Base-by-base conservation (phyloP, 805 yeast species). In the Hagleromyces aurorensis region DNA sequence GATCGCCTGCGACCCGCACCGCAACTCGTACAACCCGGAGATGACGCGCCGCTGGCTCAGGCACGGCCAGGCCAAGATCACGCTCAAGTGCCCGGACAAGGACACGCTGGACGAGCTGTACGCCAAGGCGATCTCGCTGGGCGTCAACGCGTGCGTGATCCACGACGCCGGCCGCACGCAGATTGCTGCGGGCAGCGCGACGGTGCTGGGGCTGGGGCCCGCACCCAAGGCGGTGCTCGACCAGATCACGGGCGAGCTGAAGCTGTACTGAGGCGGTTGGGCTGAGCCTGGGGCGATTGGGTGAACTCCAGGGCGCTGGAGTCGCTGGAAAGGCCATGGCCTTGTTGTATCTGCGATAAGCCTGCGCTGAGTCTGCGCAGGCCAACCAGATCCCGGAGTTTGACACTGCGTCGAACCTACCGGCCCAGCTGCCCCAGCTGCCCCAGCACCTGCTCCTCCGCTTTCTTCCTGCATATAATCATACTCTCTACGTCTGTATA, bases 121-220 rank as follows among this genome's bases (percentile, higher is more conserved):
- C 55, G 89, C 93, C 3, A 72, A 70, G 46, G 96, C 96, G 2
- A 69, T 82, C 20, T 73, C 85, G 3, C 48, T 82, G 32, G 87
- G 87, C 5, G 70, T 91, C 11, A 81, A 85, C 46, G 73, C 89
- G 2, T 71, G 76, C 40, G 70, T 84, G 5, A 85, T 91, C 21
- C 93, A 81, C 44, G 99, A 91, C 60, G 98, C 98, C 15, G 98
- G 98, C 3, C 70, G 96, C 46, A 89, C 98, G 1, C 96, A 91
- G 55, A 75, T 91, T 29, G 94, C 84, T n/a, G 81, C 95, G 5
- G 97, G 97, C 1, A 78, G 91, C 36, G 93, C 94, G 2, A 91
- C 98, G 0, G 97, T 91, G 1, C 60, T 91, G n/a, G 98, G 97
- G 1, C 54, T 91, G 16, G 99, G 99, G 0, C 99, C 99, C 1